Base-by-base conservation (phyloP, 1,139 yeast species). In the Casaregolazyma lundiana region DNA sequence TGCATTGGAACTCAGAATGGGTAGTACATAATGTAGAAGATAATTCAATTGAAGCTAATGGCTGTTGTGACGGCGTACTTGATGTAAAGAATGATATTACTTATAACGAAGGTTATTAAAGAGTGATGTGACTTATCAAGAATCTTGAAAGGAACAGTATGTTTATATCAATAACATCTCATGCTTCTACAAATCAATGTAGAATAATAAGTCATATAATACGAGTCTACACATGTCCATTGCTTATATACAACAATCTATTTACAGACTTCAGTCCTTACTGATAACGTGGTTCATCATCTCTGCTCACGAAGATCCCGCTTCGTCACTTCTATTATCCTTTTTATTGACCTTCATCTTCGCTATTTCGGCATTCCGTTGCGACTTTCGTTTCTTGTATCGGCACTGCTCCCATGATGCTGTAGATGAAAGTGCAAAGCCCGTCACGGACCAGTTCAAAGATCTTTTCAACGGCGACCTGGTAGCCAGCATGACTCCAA, bases 351-450 rank as follows among this genome's bases (percentile, higher is more conserved):
- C 26, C 20, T 11, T 30, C 26, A 11, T 39, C 30, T 50, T 49
- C 17, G 49, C 49, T 32, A 49, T 48, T 17, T 56, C 80, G 53
- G 85, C 79, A 52, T 81, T 78, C 53, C 75, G 74, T 58, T 77
- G 72, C 40, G 83, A 80, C 55, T 77, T 75, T 58, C 84, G 72
- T 61, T 95, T 71, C 47, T 80, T 74, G 44, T 80, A 75, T 50
- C 96, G 73, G 63, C 97, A 90, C 65, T 87, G 95, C 64, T 90
- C 96, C 96, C 96, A 90, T 0, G 95, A 87, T 32, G 86, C 81
- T 0, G 85, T 73, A 44, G 87, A 81, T 1, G 96, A 97, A 32
- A 88, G 64, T 51, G 86, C 67, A 54, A 89, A 78, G 3, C 95
- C 95, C 39, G 87, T 85, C 44, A 86, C 73, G 4, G 83, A 82